phyloP scores from a whole-genome alignment of 2,329 filamentous ascomycete species.

The Talaromyces sp. region DNA sequence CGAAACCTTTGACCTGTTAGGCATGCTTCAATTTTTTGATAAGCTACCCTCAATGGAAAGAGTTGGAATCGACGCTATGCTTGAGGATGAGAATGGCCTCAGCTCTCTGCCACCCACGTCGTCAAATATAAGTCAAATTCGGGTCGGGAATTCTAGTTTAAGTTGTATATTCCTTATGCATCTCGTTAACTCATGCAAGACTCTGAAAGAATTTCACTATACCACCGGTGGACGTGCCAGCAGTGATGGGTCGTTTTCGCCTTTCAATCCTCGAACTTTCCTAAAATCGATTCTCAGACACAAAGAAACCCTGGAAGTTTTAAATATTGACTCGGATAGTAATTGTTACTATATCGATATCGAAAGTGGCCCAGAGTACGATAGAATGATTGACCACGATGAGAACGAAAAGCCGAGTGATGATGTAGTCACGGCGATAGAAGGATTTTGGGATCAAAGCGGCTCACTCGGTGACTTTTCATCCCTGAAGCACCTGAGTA shows the following conservation, averaged over 20 bases:
- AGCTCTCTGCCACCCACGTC: neutral
- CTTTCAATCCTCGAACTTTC: constrained; percentile 15
- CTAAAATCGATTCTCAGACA: constrained; percentile 15
- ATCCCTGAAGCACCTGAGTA: neutral
- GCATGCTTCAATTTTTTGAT: constrained; percentile 11
- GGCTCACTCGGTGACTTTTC: constrained; percentile 4
- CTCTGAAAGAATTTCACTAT: constrained; percentile 15
- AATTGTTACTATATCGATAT: neutral
- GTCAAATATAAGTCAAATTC: constrained; percentile 16
- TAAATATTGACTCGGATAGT: constrained; percentile 15
- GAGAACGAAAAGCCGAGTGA: neutral
- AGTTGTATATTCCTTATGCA: constrained; percentile 5
- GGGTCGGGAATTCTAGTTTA: constrained; percentile 13
- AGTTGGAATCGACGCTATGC: constrained; percentile 13
- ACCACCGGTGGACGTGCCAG: constrained; percentile 14
- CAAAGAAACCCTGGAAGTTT: constrained; percentile 15
- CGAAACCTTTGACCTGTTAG: constrained; percentile 10
- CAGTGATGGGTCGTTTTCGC: neutral
- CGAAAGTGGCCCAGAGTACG: too few relatives aligned
- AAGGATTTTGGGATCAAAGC: constrained; percentile 1
- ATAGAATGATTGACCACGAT: neutral
- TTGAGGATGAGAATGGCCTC: neutral
- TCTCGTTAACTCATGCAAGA: constrained; percentile 15
- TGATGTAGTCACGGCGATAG: neutral
- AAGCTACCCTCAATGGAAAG: constrained; percentile 17